These are phyloP conservation scores for Candida maesae DNA, from an alignment of 805 yeast genomes.

Conservation along the genomic window DNA sequence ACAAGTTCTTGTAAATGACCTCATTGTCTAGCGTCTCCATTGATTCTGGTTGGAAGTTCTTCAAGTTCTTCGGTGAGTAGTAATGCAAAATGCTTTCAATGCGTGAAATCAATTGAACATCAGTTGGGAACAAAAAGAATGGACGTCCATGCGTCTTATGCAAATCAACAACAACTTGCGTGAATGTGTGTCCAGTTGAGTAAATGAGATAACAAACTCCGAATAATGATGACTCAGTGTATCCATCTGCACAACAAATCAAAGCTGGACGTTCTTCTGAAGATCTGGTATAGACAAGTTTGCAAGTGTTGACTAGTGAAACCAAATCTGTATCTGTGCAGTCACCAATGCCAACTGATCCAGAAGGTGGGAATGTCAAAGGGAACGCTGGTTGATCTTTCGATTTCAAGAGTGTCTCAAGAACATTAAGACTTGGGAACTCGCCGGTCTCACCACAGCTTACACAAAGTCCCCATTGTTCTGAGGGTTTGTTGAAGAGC, in stretches of 20 bases:
- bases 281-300: slow-evolving; percentile 49
- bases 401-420: slow-evolving; percentile 27
- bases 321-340: slow-evolving; percentile 56
- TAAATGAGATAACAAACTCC: slow-evolving; percentile 70
- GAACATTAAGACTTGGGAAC: slow-evolving; percentile 44
- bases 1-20: slow-evolving; percentile 32
- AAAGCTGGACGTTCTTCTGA: slow-evolving; percentile 37
- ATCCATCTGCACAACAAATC: slow-evolving; percentile 84
- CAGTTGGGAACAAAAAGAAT: slow-evolving; percentile 77
- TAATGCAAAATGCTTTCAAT: slow-evolving; percentile 57
- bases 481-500: slow-evolving; percentile 47
- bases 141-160: slow-evolving; percentile 71
- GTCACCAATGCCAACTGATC: slow-evolving; percentile 75
- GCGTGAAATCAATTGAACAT: slow-evolving; percentile 60
- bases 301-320: slow-evolving; percentile 66
- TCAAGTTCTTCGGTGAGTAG: slow-evolving; percentile 47
- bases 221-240: slow-evolving; percentile 83
- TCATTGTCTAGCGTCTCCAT: slow-evolving; percentile 25
- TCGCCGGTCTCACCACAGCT: slow-evolving; percentile 57
- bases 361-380: slow-evolving; percentile 79
- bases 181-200: slow-evolving; percentile 53
- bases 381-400: slow-evolving; percentile 12
- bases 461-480: slow-evolving; percentile 52
- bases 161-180: slow-evolving; percentile 61
- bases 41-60: slow-evolving; percentile 11